Evolutionary conservation across 352 stramenopile species (phyloP).

Genomic region (Globisporangium echinulatum): DNA sequence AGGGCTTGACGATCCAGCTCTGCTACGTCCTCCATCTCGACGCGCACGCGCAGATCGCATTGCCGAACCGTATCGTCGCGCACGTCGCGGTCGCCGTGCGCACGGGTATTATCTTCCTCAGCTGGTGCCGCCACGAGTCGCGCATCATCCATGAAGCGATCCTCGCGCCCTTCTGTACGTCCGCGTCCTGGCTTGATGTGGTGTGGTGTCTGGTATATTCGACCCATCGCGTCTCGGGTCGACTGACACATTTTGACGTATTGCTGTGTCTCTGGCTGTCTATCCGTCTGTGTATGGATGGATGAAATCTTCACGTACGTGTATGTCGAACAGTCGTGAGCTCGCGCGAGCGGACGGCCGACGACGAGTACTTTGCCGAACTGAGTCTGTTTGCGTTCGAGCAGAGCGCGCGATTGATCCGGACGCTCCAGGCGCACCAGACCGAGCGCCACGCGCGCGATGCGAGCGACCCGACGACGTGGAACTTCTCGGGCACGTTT

Average conservation of each 20-base stretch:
- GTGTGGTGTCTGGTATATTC: neutral
- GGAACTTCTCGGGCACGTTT: conserved; percentile 37
- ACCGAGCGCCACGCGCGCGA: conserved; percentile 5
- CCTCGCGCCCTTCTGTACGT: conserved; percentile 47
- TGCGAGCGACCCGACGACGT: conserved; percentile 13
- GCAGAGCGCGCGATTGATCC: conserved; percentile 49
- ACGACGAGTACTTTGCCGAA: conserved; percentile 22
- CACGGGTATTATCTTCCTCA: conserved; percentile 66
- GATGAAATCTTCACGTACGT: neutral
- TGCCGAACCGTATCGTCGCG: conserved; percentile 44
- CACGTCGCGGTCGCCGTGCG: conserved; percentile 64
- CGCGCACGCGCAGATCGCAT: conserved; percentile 41
- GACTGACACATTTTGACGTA: no score
- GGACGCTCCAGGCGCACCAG: conserved; percentile 24
- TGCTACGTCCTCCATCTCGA: conserved; percentile 73
- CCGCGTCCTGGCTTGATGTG: neutral
- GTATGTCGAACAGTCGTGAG: conserved; percentile 16
- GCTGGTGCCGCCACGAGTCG: conserved; percentile 60
- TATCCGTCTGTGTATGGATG: neutral
- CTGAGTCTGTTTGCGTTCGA: conserved; percentile 61
- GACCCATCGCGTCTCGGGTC: neutral
- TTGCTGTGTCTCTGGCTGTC: neutral
- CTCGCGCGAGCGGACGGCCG: conserved; percentile 8
- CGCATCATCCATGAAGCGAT: conserved; percentile 62
- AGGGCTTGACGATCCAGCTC: conserved; percentile 75